Evolutionary conservation across 1,284 basidiomycete genomes (phyloP), one percentile per base, ranked within the genome.

Genomic region (Ustilago sp.): DNA sequence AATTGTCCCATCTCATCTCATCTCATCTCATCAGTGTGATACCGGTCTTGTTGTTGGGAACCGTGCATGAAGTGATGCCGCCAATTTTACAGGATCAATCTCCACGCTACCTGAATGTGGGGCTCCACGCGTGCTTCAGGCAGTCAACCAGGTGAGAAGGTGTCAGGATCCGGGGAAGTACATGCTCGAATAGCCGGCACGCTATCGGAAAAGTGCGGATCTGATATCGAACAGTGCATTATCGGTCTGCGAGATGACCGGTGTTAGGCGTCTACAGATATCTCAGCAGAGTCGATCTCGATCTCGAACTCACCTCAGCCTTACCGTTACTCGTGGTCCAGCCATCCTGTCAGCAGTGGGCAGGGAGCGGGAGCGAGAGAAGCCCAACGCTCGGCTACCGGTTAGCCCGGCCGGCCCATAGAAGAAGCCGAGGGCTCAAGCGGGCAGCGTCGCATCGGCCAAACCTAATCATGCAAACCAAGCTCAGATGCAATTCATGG

Each of bases 341-440:
- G n/a, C n/a, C 1, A 4, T 45, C 4, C 43, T 45, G 43, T 17
- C 6, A 19, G 43, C 15, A 50, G 31, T 12, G 6, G 35, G 11
- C 1, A 23, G 17, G 34, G n/a, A 28, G 23, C 3, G 3, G 23
- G 3, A 28, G 23, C 23, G n/a, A 31, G 2, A 38, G 36, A 28
- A 23, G 15, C 8, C n/a, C 23, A 28, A 11, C 17, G 12, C 32
- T 53, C 62, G 61, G 68, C 51, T 69, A 69, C 68, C 68, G 61
- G 61, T 47, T 38, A 35, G 57, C 28, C 48, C 61, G 45, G 57
- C 41, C 68, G 61, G 67, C 11, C 9, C 43, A 32, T 34, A 8
- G 41, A 69, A 69, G 61, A 69, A 63, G 61, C 67, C 67, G 67
- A 57, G 54, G 67, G 67, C 57, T 50, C 36, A 39, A 28, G 50